Conservation (phyloP, 2,329 filamentous ascomycete species). For the Cercospora berteroae region DNA sequence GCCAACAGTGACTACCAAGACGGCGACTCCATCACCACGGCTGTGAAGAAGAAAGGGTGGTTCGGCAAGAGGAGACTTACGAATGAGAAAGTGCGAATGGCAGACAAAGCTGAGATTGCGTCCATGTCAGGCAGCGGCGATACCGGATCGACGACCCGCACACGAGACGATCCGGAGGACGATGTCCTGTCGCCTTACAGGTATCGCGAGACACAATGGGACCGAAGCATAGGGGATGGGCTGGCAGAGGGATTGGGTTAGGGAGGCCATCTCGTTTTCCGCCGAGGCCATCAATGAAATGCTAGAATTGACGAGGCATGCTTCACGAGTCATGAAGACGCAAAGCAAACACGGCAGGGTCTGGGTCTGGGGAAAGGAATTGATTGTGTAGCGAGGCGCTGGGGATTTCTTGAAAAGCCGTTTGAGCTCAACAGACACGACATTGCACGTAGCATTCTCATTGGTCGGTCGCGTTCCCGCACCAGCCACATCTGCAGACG, state of each 20-base stretch:
- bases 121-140: constrained; percentile 27
- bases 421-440: background rate
- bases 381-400: constrained; percentile 4
- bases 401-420: background rate
- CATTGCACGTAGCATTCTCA: background rate
- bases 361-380: background rate
- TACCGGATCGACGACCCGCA: constrained; percentile 31
- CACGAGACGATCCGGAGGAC: constrained; percentile 40
- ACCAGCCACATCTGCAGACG: background rate
- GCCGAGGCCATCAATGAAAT: background rate
- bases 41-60: constrained; percentile 32
- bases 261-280: constrained; percentile 22
- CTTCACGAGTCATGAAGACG: background rate
- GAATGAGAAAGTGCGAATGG: constrained; percentile 18
- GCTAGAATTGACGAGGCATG: background rate
- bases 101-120: constrained; percentile 28
- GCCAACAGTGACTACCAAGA: constrained; percentile 19
- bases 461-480: background rate
- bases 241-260: constrained; percentile 78
- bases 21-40: constrained; percentile 21
- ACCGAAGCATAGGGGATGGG: constrained; percentile 82
- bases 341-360: background rate
- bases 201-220: constrained; percentile 52
- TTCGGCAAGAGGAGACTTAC: constrained; percentile 26
- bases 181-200: constrained; percentile 52